Conservation (phyloP, 768 basidiomycete genomes). For the Leucosporidium creatinivorum region DNA sequence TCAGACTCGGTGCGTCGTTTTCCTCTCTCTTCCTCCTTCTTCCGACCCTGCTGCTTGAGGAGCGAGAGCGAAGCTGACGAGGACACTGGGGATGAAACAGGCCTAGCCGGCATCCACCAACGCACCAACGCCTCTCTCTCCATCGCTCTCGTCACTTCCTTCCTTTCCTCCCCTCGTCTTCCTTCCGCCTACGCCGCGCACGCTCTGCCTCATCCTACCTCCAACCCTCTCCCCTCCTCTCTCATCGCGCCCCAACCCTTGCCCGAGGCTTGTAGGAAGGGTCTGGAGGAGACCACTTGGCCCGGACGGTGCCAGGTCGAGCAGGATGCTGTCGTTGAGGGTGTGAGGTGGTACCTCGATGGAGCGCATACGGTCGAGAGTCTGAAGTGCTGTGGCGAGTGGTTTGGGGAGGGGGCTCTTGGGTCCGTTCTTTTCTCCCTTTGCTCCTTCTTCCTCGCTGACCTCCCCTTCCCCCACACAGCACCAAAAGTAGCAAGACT, state of each 20-base stretch:
- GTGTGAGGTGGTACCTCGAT: constrained; percentile 79
- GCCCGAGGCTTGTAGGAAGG: constrained; percentile 53
- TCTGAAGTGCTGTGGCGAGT: constrained; percentile 73
- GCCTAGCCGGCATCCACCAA: constrained; percentile 81
- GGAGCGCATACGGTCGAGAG: constrained; percentile 94
- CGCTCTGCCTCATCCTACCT: constrained; percentile 4
- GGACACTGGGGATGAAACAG: constrained; percentile 44
- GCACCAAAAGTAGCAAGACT: background rate
- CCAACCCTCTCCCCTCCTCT: constrained; percentile 11
- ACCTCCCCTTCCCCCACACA: background rate
- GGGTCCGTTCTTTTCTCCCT: constrained; percentile 3
- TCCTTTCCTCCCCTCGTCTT: constrained; percentile 48
- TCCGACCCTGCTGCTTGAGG: no score
- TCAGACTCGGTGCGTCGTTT: constrained; percentile 55
- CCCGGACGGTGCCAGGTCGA: constrained; percentile 91
- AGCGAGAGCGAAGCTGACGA: no score
- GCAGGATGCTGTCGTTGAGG: constrained; percentile 50
- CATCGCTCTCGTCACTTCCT: constrained; percentile 60
- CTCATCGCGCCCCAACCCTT: constrained; percentile 42
- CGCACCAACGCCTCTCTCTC: constrained; percentile 80
- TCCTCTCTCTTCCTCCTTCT: background rate
- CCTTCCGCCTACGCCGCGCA: constrained; percentile 30
- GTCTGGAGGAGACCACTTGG: constrained; percentile 68
- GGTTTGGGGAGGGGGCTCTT: constrained; percentile 57
- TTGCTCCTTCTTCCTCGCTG: background rate